Evolutionary conservation across 208 protist genomes (phyloP).

Genomic region (Acanthamoeba triangularis): DNA sequence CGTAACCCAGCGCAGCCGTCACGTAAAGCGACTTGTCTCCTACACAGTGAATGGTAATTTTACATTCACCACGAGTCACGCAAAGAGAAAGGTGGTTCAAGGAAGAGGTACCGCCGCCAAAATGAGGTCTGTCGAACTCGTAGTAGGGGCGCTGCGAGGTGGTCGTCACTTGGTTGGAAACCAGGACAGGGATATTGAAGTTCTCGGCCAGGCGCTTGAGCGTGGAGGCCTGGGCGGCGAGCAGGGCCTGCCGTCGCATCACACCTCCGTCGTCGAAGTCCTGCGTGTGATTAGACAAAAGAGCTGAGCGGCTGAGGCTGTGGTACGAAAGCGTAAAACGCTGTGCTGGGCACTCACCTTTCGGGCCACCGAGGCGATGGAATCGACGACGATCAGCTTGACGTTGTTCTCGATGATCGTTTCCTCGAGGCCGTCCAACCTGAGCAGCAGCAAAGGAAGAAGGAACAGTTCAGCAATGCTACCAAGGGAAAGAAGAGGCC

Average conservation of each 20-base stretch:
- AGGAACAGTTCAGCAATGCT: not conserved
- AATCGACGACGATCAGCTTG: constrained; percentile 61
- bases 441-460: not conserved
- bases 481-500: not conserved
- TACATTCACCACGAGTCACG: not conserved
- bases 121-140: constrained; percentile 17
- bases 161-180: constrained; percentile 73
- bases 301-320: no score
- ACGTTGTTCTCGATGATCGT: constrained; percentile 59
- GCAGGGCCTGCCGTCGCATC: constrained; percentile 28
- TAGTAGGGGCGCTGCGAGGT: constrained; percentile 13
- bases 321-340: not conserved
- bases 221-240: constrained; percentile 41
- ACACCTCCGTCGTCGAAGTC: constrained; percentile 41
- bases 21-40: constrained; percentile 59
- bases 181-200: constrained; percentile 72
- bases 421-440: constrained; percentile 58
- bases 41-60: not conserved
- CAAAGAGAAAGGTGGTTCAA: not conserved
- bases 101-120: constrained; percentile 5
- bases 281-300: not conserved
- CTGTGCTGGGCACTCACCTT: not conserved
- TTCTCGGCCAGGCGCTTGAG: constrained; percentile 67
- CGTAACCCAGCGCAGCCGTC: constrained; percentile 56
- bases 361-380: constrained; percentile 36